These are phyloP conservation scores for Trichosporon faecale DNA, from an alignment of 1,284 basidiomycete species.

Conservation along the genomic window DNA sequence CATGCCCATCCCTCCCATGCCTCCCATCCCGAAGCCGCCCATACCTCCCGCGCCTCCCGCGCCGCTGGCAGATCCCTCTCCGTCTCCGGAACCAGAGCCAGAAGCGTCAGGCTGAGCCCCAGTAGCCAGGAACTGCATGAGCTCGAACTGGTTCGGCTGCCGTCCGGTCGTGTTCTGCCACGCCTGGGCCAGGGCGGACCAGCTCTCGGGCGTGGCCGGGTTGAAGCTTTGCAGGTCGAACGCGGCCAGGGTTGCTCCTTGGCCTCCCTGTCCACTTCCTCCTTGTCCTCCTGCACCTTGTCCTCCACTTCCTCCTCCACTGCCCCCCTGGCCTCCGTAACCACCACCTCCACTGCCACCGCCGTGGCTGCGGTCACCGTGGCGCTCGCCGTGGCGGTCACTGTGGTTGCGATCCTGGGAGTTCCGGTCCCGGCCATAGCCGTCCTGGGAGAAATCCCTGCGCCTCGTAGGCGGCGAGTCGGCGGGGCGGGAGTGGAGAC, in stretches of 20 bases:
- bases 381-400: not conserved
- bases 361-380: not conserved
- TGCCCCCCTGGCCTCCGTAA: not conserved
- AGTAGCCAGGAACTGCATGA: constrained; percentile 42
- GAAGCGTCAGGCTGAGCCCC: constrained; percentile 15
- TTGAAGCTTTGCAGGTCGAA: constrained; percentile 42
- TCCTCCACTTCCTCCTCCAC: not conserved
- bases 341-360: constrained; percentile 9
- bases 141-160: constrained; percentile 43
- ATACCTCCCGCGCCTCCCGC: not conserved
- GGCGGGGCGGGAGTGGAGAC: constrained; percentile 12
- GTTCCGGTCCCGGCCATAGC: not conserved
- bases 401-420: not conserved
- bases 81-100: not conserved
- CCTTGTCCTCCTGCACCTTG: not conserved
- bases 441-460: not conserved
- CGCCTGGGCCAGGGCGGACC: constrained; percentile 37
- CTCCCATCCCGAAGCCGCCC: not conserved
- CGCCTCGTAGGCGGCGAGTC: not conserved
- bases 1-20: not conserved
- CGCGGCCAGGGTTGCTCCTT: not conserved
- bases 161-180: constrained; percentile 39
- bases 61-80: not conserved
- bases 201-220: constrained; percentile 35
- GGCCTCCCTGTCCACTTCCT: not conserved